Base-by-base conservation (phyloP, 2,329 filamentous ascomycete species). In the Botrytis fragariae region DNA sequence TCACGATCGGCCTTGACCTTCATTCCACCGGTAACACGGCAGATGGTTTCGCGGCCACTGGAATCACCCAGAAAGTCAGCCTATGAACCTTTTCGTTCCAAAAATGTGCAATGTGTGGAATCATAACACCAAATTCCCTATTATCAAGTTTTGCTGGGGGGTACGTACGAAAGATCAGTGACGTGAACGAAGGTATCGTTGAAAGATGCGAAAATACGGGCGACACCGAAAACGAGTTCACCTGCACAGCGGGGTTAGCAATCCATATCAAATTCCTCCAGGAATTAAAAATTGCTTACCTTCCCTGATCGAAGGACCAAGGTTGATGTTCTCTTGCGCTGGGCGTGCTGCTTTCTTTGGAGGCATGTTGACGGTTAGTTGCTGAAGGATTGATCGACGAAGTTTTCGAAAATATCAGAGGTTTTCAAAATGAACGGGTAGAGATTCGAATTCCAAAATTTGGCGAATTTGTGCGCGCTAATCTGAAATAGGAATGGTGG, bases 1-100 rank as follows among this genome's bases (percentile, higher is more conserved):
- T 99, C 96, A 90, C 96, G 95, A 84, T 99, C 95, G 86, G 95
- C 95, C 93, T 99, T 99, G 91, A 99, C 96, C 91, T 99, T 99
- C 96, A 99, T 99, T 84, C 97, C 97, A 89, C 97, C 96, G 83
- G 97, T 99, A 81, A 99, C 95, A 93, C 96, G 95, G 91, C 91
- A 93, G 89, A 99, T 98, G 88, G 97, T 99, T 93, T 99, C 96
- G 87, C 96, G 96, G 88, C 96, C 96, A 88, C 93, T 97, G 88
- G 85, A 89, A 90, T 89, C 87, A 90, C 87, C 87, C 87, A 89
- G 85, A 83, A 85, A 83, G 87, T 92, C 87, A 91, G 89, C 87
- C 86, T 87, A 78, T 84, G 80, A 83, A 82, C 82, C 81, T 81
- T 76, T 80, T 77, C 77, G 45, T 61, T 72, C 60, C 71, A 68